These are phyloP conservation scores for Plasmodium cynomolgi DNA, from an alignment of 169 alveolate genomes.

Conservation along the genomic window DNA sequence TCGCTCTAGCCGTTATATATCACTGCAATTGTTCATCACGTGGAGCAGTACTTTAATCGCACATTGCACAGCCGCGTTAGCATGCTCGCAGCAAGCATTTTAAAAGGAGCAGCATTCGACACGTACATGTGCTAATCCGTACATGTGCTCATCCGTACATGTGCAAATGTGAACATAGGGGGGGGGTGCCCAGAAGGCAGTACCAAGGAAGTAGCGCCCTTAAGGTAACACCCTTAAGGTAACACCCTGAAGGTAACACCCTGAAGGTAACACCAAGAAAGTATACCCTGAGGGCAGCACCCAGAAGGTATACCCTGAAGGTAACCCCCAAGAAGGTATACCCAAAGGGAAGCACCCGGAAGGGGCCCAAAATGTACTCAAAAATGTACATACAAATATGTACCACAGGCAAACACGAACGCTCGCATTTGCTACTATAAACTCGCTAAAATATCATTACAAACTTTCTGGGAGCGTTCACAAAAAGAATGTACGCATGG, in stretches of 20 bases:
- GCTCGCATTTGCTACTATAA: background rate
- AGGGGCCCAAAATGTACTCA: background rate
- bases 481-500: background rate
- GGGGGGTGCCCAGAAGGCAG: background rate
- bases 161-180: background rate
- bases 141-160: background rate
- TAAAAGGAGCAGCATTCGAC: background rate
- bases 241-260: too few species aligned
- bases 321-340: background rate
- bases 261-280: background rate
- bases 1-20: background rate
- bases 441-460: background rate
- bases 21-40: background rate
- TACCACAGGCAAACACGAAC: background rate
- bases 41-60: background rate
- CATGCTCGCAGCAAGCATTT: background rate
- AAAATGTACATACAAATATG: constrained; percentile 2
- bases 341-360: background rate
- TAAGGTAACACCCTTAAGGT: background rate
- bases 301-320: background rate
- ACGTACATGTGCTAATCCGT: background rate
- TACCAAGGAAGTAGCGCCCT: background rate
- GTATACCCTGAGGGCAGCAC: background rate
- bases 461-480: background rate
- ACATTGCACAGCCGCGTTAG: background rate